Base-by-base conservation (phyloP, 768 basidiomycete genomes). In the Boletus huronensis region DNA sequence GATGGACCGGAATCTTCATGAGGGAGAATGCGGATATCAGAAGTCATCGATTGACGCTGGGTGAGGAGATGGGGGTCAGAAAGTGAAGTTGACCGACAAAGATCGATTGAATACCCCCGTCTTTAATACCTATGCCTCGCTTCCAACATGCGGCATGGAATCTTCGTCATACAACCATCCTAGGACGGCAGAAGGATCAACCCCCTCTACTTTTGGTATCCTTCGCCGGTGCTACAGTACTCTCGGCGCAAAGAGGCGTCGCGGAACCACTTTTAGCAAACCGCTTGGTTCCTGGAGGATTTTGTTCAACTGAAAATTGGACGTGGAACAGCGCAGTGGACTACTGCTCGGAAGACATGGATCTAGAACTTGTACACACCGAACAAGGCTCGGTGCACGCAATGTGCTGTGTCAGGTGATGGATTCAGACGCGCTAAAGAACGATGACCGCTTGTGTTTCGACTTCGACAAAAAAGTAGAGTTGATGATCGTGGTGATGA, bases 21-120 rank as follows among this genome's bases (percentile, higher is more conserved):
- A 51, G 66, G 66, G 21, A 64, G 36, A n/a, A 52, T 28, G 19
- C 57, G 65, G 23, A 67, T 50, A 46, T 32, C n/a, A 41, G 58
- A 60, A 35, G 36, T 26, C 61, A 66, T 68, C 21, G 45, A 25
- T 16, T 28, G 16, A 17, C 14, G 23, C 32, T 45, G 26, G 16
- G 39, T 7, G 39, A 38, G 11, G 17, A 47, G 26, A 38, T 40
- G 40, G 47, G 39, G 46, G 43, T 50, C 29, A 39, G 36, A 54
- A 42, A 34, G 26, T 3, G 21, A n/a, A 35, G 21, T 16, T 28
- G 14, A 13, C 9, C 7, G 29, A 45, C 16, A 40, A 46, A 50
- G n/a, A 32, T 41, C 36, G 9, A 16, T 19, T 9, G 25, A 35
- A 48, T 32, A 26, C 44, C 34, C 8, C 13, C 51, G 9, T 40